Evolutionary conservation across 2,329 filamentous ascomycete species (phyloP), one percentile per base, ranked within the genome.

Genomic region (Apiospora rasikravindrae): DNA sequence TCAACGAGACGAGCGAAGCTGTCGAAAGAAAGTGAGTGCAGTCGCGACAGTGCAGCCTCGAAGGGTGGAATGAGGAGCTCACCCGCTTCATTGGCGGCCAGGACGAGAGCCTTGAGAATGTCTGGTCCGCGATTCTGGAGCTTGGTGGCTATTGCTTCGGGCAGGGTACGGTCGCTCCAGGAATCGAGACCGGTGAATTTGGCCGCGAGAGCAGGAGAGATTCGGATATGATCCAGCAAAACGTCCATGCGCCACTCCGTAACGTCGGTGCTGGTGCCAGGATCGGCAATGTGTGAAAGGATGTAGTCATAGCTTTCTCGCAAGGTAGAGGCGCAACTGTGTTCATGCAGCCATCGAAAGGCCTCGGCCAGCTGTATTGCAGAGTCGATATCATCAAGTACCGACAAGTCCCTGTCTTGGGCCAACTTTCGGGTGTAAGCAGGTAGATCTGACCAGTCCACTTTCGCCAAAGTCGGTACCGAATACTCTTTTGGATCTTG

Each of bases 401-500:
- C 40, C 64, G 64, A 45, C n/a, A 42, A 16, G 64, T 67, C 64
- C 2, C 14, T 40, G 11, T 67, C 22, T 29, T 45, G 40, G n/a
- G 26, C 40, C 24, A 67, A 13, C 3, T 29, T 33, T 6, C n/a
- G 40, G 66, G 13, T 29, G 19, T 11, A 7, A 2, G 22, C 14
- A 19, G 51, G 71, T 51, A 73, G 73, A 11, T 69, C 29, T 7
- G 73, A 42, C 77, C 78, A 80, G 69, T 78, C 70, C 14, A 81
- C 71, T n/a, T 75, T 74, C 13, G 72, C 69, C 40, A 82, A 64
- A 51, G 73, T 81, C 5, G 81, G 74, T 8, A 80, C 71, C 8
- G 73, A 76, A 71, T 83, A 84, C 10, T 81, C 78, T 16, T 76
- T 76, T 19, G 81, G 77, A 61, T 78, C 75, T 29, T 82, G n/a